Percentiles rank a stretch among this genome's conserved stretches.
phyloP scores from a whole-genome alignment of 768 basidiomycete species.

The Leccinum pellstonianum region DNA sequence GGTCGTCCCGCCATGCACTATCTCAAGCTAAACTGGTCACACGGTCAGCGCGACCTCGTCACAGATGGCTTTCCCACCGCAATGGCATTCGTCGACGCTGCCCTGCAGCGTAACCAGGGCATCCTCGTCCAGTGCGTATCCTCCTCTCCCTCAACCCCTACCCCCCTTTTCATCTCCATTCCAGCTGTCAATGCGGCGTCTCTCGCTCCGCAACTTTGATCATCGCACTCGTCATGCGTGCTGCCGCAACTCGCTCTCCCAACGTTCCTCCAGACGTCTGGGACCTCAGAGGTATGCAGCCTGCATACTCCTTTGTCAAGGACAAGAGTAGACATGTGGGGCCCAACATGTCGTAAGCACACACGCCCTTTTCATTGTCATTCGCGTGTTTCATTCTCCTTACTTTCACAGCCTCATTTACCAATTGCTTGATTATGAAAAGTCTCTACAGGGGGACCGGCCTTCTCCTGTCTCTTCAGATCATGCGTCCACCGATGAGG shows the following conservation, averaged over 20 bases:
- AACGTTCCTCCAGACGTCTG: slow-evolving; percentile 72
- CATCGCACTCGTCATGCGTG: slow-evolving; percentile 91
- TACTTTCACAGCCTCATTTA: slow-evolving; percentile 72
- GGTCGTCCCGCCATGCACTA: slow-evolving; percentile 83
- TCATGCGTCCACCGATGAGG: slow-evolving; percentile 57
- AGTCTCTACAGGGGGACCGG: slow-evolving; percentile 54
- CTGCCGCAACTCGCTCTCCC: slow-evolving; percentile 68
- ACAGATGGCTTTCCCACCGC: slow-evolving; percentile 73
- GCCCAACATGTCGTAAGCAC: slow-evolving; percentile 90
- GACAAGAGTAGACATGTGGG: slow-evolving; percentile 85
- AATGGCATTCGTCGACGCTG: slow-evolving; percentile 79
- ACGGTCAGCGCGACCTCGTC: slow-evolving; percentile 90
- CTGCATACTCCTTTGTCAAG: slow-evolving; percentile 87
- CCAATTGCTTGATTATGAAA: slow-evolving; percentile 90
- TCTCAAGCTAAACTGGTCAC: slow-evolving; percentile 89
- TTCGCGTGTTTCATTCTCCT: slow-evolving; percentile 24
- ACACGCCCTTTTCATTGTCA: slow-evolving; percentile 23
- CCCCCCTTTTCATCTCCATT: slow-evolving; percentile 16
- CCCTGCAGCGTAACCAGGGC: slow-evolving; percentile 72
- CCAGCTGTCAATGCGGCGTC: slow-evolving; percentile 90
- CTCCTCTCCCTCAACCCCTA: slow-evolving; percentile 9
- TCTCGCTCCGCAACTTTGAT: slow-evolving; percentile 88
- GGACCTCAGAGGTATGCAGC: slow-evolving; percentile 85
- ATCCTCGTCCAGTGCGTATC: slow-evolving; percentile 79
- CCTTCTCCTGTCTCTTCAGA: slow-evolving; percentile 55